A percentile compares a stretch with the other conserved stretches of the same genome.
Conservation (phyloP, 495 filamentous ascomycete species). For the Pseudevernia furfuracea region DNA sequence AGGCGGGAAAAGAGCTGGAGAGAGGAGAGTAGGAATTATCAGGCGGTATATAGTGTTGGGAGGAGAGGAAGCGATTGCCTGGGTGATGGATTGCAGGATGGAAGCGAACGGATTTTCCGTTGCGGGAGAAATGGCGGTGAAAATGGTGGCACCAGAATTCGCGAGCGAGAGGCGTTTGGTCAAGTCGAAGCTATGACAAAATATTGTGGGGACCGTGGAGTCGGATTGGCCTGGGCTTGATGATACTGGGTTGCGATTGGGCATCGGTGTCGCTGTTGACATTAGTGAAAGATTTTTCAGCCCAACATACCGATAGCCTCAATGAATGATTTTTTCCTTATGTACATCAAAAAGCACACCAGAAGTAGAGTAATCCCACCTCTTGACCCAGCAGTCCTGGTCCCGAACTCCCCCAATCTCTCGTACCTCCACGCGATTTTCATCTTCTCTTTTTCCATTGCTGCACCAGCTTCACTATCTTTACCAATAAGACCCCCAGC, state of each 20-base stretch:
- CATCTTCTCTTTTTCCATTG: conserved; percentile 54
- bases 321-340: background rate
- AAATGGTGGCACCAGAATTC: conserved; percentile 43
- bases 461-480: conserved; percentile 33
- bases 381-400: conserved; percentile 45
- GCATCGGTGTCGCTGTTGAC: conserved; percentile 23
- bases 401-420: conserved; percentile 60
- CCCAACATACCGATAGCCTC: background rate
- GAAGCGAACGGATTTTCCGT: conserved; percentile 45
- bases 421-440: conserved; percentile 99
- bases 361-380: conserved; percentile 34
- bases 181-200: conserved; percentile 88
- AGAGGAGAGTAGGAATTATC: conserved; percentile 74
- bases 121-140: conserved; percentile 45
- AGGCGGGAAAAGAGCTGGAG: conserved; percentile 70
- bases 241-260: conserved; percentile 14
- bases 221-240: conserved; percentile 1
- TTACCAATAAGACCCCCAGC: conserved; percentile 35
- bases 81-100: conserved; percentile 54
- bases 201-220: conserved; percentile 36
- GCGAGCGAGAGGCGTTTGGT: conserved; percentile 68
- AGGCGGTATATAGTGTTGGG: conserved; percentile 67
- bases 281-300: conserved; percentile 14
- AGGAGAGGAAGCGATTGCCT: conserved; percentile 49
- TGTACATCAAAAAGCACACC: conserved; percentile 15